Evolutionary conservation across 148 eudicot genomes (phyloP).

Genomic region (Camellia japonica): DNA sequence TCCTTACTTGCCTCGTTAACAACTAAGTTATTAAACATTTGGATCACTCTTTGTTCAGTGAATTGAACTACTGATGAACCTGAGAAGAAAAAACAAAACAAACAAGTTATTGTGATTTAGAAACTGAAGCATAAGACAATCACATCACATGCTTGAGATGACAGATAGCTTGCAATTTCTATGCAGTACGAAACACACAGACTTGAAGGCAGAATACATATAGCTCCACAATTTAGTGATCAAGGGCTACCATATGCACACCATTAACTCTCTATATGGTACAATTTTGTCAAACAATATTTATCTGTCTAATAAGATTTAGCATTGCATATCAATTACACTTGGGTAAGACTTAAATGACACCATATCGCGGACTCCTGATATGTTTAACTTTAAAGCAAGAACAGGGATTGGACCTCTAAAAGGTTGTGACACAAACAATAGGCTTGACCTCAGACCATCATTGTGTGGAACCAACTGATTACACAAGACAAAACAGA

Average conservation of each 20-base stretch:
- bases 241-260: background rate
- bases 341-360: background rate
- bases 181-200: background rate
- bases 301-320: background rate
- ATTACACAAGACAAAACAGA: background rate
- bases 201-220: background rate
- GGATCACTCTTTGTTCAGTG: constrained; percentile 37
- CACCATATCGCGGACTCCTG: background rate
- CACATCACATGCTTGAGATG: background rate
- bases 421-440: background rate
- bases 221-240: background rate
- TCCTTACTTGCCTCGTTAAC: constrained; percentile 49
- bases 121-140: background rate
- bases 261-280: background rate
- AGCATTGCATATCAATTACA: background rate
- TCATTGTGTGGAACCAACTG: background rate
- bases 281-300: background rate
- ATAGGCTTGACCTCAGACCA: background rate
- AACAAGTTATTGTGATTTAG: background rate
- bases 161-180: background rate
- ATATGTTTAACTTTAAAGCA: background rate
- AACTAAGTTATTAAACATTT: constrained; percentile 54
- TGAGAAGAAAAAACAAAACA: constrained; percentile 21
- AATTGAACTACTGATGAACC: constrained; percentile 18
- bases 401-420: background rate